Conservation (phyloP, 176 grass and related monocot species). For the Carex myosuroides region DNA sequence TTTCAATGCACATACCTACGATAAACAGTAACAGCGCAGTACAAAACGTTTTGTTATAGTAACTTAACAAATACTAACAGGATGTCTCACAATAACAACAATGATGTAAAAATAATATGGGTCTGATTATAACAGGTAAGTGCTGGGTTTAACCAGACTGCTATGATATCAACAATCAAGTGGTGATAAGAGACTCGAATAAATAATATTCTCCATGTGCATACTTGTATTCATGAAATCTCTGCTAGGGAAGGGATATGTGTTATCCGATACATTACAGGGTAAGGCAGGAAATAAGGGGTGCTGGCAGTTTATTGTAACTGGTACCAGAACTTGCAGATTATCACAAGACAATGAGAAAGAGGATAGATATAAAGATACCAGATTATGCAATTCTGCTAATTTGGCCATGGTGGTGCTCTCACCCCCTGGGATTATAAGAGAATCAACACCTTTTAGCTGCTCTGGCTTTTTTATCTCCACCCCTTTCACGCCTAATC, state of each 20-base stretch:
- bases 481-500: conserved; percentile 71
- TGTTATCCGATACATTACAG: background rate
- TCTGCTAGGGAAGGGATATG: background rate
- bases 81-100: background rate
- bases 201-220: background rate
- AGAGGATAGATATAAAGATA: conserved; percentile 3
- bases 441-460: conserved; percentile 48
- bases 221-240: background rate
- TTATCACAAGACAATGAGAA: background rate
- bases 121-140: background rate
- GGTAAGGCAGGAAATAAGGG: background rate
- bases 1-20: background rate
- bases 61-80: background rate
- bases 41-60: background rate
- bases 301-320: background rate
- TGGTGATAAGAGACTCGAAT: background rate
- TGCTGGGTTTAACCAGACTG: background rate
- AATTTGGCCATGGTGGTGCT: conserved; percentile 99
- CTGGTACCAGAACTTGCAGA: background rate
- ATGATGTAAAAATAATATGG: background rate
- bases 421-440: conserved; percentile 99
- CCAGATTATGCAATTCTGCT: conserved; percentile 79
- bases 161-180: background rate
- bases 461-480: conserved; percentile 92
- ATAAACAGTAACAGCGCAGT: background rate